Evolutionary conservation across 1,284 basidiomycete genomes (phyloP).

Genomic region (Puccinia hordei): DNA sequence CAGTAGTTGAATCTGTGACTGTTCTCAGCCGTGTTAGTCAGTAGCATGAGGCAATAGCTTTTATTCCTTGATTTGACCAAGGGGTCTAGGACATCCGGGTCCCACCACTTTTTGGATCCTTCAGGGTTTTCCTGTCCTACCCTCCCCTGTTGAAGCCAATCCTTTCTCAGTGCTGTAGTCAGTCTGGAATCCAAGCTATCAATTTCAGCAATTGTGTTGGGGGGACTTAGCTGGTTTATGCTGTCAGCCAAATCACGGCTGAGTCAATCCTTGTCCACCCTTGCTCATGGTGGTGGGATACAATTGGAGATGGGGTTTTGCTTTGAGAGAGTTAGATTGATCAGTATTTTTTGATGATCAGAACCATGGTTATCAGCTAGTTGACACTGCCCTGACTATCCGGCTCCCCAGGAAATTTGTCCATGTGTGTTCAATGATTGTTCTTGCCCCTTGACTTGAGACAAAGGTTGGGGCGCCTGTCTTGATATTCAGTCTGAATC

Average conservation of each 20-base stretch:
- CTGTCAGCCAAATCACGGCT: background rate
- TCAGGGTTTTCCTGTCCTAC: background rate
- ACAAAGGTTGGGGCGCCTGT: slow-evolving; percentile 10
- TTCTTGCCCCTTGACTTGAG: background rate
- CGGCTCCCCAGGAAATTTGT: background rate
- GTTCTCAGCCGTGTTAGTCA: too few relatives aligned
- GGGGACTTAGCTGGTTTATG: background rate
- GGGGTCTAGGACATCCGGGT: background rate
- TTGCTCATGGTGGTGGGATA: too few relatives aligned
- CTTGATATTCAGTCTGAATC: background rate
- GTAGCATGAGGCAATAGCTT: too few relatives aligned
- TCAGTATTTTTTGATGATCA: slow-evolving; percentile 23
- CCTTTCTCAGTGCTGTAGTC: too few relatives aligned
- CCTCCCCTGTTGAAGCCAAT: background rate
- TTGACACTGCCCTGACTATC: too few relatives aligned
- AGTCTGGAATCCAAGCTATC: too few relatives aligned
- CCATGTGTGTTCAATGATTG: slow-evolving; percentile 22
- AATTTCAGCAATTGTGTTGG: background rate
- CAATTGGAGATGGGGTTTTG: too few relatives aligned
- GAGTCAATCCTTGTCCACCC: too few relatives aligned
- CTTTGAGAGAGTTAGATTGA: too few relatives aligned
- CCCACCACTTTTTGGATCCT: slow-evolving; percentile 35
- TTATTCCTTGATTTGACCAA: background rate
- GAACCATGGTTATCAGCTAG: slow-evolving; percentile 19
- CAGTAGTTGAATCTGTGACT: too few relatives aligned